Evolutionary conservation across 2,329 filamentous ascomycete genomes (phyloP), one percentile per base, ranked within the genome.

Genomic region (Phoma sp.): DNA sequence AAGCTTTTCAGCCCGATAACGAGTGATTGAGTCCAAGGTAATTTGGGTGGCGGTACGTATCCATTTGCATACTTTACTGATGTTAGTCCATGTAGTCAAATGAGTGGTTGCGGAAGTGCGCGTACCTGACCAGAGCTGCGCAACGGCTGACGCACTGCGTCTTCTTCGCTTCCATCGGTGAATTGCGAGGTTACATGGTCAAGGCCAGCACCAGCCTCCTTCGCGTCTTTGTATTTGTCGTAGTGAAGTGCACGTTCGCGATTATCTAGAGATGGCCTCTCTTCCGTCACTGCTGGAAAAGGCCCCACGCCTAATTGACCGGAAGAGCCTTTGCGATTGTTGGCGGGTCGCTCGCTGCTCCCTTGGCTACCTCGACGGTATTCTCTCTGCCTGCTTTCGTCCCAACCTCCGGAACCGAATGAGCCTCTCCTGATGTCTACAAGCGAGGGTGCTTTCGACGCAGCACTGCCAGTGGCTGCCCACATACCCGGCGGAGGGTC

Each of bases 1-100:
- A 89, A 90, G 0, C 84, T 82, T 25, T 80, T 77, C 10, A 86
- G 67, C 1, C 82, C 84, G 47, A 86, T 84, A 18, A 73, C 77
- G 1, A 84, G 83, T 1, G 86, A 83, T 52, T 86, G 82, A 32
- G 77, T 81, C 78, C 83, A 85, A 0, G 85, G 78, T 2, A 79
- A 62, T 50, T 78, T 77, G 1, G 77, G 77, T 5, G 77, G 78
- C 25, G 75, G 72, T 22, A 73, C 58, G 59, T 79, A 80, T 56
- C 76, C 77, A 43, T 72, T 77, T 22, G 67, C 58, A 51, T 73
- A 74, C 70, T 71, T 40, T 43, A 11, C 9, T 14, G n/a, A 24
- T 11, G 9, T 33, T 33, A 25, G 57, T 66, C 45, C 59, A 52
- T 36, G 23, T 18, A 35, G 25, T 7, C n/a, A 40, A 27, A 25